Evolutionary conservation across 495 filamentous ascomycete species (phyloP).

Genomic region (Astrothelium macrocarpum): DNA sequence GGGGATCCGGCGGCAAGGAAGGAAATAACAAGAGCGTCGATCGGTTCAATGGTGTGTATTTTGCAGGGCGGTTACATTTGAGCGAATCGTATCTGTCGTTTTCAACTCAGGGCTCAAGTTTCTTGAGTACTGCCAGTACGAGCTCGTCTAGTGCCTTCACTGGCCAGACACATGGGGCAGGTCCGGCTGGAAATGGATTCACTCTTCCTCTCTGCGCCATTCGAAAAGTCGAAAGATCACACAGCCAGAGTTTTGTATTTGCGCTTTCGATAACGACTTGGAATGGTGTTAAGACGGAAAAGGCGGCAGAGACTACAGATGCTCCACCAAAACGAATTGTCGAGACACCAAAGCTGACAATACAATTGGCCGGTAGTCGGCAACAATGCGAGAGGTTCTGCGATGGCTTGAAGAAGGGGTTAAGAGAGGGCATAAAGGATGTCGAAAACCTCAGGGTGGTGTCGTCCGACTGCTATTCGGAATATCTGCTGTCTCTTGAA

Average conservation of each 20-base stretch:
- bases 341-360: constrained; percentile 67
- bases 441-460: constrained; percentile 72
- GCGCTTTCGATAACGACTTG: constrained; percentile 90
- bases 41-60: constrained; percentile 61
- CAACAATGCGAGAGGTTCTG: constrained; percentile 91
- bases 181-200: constrained; percentile 93
- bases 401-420: constrained; percentile 81
- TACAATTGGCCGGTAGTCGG: constrained; percentile 81
- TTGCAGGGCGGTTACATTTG: constrained; percentile 86
- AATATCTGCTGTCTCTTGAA: constrained; percentile 64
- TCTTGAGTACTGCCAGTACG: constrained; percentile 64
- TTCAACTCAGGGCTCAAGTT: constrained; percentile 84
- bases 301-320: constrained; percentile 40
- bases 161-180: constrained; percentile 79
- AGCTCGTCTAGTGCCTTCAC: constrained; percentile 69
- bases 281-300: constrained; percentile 59
- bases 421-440: constrained; percentile 75
- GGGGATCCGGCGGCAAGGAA: constrained; percentile 31
- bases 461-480: constrained; percentile 78
- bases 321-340: constrained; percentile 41
- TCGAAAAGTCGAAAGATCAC: constrained; percentile 79
- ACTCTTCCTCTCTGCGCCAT: constrained; percentile 90
- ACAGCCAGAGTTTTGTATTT: constrained; percentile 85
- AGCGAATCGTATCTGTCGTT: constrained; percentile 94
- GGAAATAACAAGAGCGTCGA: constrained; percentile 53